Conservation (phyloP, 2,329 filamentous ascomycete genomes). For the Nemania abortiva region DNA sequence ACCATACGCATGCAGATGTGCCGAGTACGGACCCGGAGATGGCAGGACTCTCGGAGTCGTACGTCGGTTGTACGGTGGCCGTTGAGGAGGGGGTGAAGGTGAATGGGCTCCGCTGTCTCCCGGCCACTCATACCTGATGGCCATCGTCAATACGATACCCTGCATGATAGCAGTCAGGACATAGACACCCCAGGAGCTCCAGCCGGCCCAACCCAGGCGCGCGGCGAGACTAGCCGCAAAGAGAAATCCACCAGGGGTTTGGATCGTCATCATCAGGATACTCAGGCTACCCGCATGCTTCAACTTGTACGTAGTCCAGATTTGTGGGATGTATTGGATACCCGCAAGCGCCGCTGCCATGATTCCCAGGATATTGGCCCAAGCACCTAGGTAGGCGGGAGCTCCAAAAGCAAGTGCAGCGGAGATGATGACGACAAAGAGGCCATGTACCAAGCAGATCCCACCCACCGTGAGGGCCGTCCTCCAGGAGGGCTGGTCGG, state of each 20-base stretch:
- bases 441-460: slow-evolving; percentile 79
- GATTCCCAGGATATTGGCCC: slow-evolving; percentile 88
- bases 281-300: slow-evolving; percentile 91
- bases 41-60: slow-evolving; percentile 51
- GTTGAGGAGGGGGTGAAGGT: slow-evolving; percentile 43
- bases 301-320: slow-evolving; percentile 88
- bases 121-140: slow-evolving; percentile 76
- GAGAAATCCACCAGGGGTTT: slow-evolving; percentile 91
- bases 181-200: slow-evolving; percentile 96
- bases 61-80: slow-evolving; percentile 50
- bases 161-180: slow-evolving; percentile 88
- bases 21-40: slow-evolving; percentile 52
- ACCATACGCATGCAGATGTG: slow-evolving; percentile 52
- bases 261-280: slow-evolving; percentile 98
- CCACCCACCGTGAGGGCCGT: slow-evolving; percentile 82
- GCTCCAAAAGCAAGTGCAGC: slow-evolving; percentile 73
- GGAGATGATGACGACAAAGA: slow-evolving; percentile 77
- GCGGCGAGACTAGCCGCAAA: slow-evolving; percentile 88
- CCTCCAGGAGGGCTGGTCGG: slow-evolving; percentile 75
- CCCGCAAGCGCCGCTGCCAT: slow-evolving; percentile 82
- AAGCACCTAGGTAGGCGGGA: slow-evolving; percentile 74
- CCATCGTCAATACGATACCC: slow-evolving; percentile 83
- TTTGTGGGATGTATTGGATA: slow-evolving; percentile 95
- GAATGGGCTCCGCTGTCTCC: slow-evolving; percentile 37
- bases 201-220: slow-evolving; percentile 83